Base-by-base conservation (phyloP, 164 flowering plant species). In the Vitis amurensis region DNA sequence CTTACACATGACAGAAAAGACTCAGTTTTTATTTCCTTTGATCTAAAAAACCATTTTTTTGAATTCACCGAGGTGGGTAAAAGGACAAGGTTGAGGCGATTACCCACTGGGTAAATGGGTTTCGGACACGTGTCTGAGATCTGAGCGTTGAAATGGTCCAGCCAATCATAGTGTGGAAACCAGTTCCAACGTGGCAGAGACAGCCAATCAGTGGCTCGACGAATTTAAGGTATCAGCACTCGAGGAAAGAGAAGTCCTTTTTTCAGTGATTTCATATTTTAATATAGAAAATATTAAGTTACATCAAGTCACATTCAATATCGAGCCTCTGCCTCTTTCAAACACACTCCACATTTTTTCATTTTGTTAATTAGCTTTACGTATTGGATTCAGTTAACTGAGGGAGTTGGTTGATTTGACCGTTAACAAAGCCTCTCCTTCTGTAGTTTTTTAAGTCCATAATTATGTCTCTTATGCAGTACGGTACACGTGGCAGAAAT, bases 151-250 rank as follows among this genome's bases (percentile, higher is more conserved):
- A 79, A 9, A 14, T 48, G 1, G 52, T 37, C 50, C 51, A 55
- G 50, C 85, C 88, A 81, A 87, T 87, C 81, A 81, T 77, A 47
- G 65, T 10, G 23, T 59, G 17, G 17, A 74, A 71, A 48, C 15
- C 4, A 14, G 65, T 66, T 76, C 77, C 86, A 75, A 67, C 84
- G 50, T 74, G 82, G 85, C 83, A 68, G 72, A 67, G 62, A 31
- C 73, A 82, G 76, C 84, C 90, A 84, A 80, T 85, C 85, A 85
- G 50, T 68, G 61, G 66, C 80, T 87, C 89, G 91, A 84, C 53
- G 79, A 85, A 73, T 69, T 82, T 85, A 85, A 85, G 88, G 88
- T 82, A 56, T 77, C 76, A 64, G 68, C 23, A 27, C 63, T 9
- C 27, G 9, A 1, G 37, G 15, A 9, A 37, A 29, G 19, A 9